Percentiles rank a stretch among this genome's conserved stretches.
Evolutionary conservation across 345 rosid species (phyloP).

Genomic region (Pseudoturritis turrita): DNA sequence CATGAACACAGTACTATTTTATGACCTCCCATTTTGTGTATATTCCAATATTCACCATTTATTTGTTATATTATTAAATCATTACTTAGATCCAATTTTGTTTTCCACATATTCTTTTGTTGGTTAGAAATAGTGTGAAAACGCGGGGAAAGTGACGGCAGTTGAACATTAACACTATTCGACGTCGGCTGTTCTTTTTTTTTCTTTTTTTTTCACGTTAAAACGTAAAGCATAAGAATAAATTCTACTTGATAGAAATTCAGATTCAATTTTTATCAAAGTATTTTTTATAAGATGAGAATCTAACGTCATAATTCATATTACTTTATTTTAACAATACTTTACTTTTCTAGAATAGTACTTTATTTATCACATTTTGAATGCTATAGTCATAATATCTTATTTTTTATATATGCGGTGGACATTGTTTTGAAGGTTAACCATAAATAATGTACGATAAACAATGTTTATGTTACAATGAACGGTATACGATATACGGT

Average conservation of each 20-base stretch:
- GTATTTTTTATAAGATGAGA: not conserved
- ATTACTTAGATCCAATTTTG: not conserved
- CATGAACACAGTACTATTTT: conserved; percentile 12
- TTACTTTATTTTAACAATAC: not conserved
- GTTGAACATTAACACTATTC: conserved; percentile 17
- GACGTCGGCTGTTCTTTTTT: conserved; percentile 5
- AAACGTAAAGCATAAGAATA: conserved; percentile 29
- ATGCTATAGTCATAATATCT: no score
- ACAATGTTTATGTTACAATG: no score
- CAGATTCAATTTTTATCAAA: not conserved
- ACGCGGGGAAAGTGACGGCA: conserved; percentile 30
- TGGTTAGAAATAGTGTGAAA: conserved; percentile 27
- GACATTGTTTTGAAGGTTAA: no score
- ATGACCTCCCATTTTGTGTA: conserved; percentile 24
- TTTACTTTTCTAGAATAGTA: no score
- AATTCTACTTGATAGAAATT: conserved; percentile 1
- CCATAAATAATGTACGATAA: no score
- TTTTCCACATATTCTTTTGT: not conserved
- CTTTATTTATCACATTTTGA: no score
- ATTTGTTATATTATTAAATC: not conserved
- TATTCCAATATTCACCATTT: conserved; percentile 3
- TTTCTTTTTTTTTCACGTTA: not conserved
- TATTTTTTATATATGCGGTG: no score
- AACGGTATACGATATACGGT: no score
- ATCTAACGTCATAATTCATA: not conserved